A percentile compares a stretch with the other conserved stretches of the same genome.
Conservation (phyloP, 805 yeast species). For the Saccharomycopsis malanga region DNA sequence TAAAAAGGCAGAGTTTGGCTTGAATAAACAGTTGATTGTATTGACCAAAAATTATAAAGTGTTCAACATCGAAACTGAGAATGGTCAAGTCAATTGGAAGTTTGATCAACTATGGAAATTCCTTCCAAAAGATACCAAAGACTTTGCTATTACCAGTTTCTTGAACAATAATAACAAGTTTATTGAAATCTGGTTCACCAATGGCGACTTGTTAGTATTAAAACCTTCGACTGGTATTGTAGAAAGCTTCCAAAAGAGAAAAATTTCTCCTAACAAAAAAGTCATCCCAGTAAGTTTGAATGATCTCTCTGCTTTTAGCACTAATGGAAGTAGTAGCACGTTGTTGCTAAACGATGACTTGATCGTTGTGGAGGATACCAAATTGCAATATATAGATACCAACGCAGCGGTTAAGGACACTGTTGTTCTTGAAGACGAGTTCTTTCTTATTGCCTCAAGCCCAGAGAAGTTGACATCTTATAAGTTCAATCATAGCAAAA, state of each 20-base stretch:
- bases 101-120: slow-evolving; percentile 20
- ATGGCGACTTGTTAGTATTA: slow-evolving; percentile 27
- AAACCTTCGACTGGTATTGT: slow-evolving; percentile 16
- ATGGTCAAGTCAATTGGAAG: slow-evolving; percentile 38
- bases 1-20: slow-evolving; percentile 36
- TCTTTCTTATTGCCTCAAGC: too few relatives aligned
- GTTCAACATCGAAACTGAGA: slow-evolving; percentile 36
- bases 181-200: slow-evolving; percentile 24
- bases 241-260: background rate
- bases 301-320: background rate
- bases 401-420: background rate
- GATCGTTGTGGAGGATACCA: background rate
- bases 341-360: slow-evolving; percentile 1
- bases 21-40: slow-evolving; percentile 36
- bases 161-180: slow-evolving; percentile 23
- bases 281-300: slow-evolving; percentile 7
- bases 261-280: background rate
- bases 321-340: background rate
- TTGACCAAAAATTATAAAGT: slow-evolving; percentile 37
- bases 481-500: slow-evolving; percentile 8
- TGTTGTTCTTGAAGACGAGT: background rate
- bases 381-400: background rate
- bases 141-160: background rate
- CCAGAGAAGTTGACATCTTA: background rate
- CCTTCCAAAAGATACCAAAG: background rate